Base-by-base conservation (phyloP, 257 asterid genomes). In the Osmanthus fragrans region DNA sequence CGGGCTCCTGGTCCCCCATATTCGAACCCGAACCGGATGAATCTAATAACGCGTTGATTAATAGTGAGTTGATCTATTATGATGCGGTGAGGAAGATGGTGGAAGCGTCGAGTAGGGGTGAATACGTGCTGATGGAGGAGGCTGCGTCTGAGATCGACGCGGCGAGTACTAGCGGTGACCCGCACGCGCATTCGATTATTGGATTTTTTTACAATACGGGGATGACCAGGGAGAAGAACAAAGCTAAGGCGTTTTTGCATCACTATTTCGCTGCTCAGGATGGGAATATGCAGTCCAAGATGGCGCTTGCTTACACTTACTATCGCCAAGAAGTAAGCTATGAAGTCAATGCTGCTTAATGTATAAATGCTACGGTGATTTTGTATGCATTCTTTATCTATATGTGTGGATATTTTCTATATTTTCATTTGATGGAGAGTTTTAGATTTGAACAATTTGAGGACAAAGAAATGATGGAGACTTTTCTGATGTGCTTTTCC, bases 1-100 rank as follows among this genome's bases (percentile, higher is more conserved):
- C 98, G 19, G 99, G 99, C 0, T 96, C 99, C 2, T 96, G 99
- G 99, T 89, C 97, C 74, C 98, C 98, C 1, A 80, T 96, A 23
- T 93, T 96, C 78, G 97, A 96, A 49, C 96, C 96, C 21, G 88
- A 84, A 40, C 85, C 88, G 18, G 72, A 54, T 66, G 79, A 79
- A 77, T 78, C 78, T 30, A 71, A 70, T 6, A 84, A 78, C 69
- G 69, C 19, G 36, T 63, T 63, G 69, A 63, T 23, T 64, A 79
- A 70, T 49, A 73, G 70, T 34, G 92, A 88, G 60, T 81, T 21
- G 23, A 79, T 73, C 49, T 95, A 95, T 77, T 93, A 96, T 82
- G 34, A 75, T 25, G 90, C 86, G 63, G 97, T 93, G 10, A 83
- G 85, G 79, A 96, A 85, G 87, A 83, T 96, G 88, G 91, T 92